phyloP scores from a whole-genome alignment of 352 stramenopile genomes.

The Globisporangium cystogenes region DNA sequence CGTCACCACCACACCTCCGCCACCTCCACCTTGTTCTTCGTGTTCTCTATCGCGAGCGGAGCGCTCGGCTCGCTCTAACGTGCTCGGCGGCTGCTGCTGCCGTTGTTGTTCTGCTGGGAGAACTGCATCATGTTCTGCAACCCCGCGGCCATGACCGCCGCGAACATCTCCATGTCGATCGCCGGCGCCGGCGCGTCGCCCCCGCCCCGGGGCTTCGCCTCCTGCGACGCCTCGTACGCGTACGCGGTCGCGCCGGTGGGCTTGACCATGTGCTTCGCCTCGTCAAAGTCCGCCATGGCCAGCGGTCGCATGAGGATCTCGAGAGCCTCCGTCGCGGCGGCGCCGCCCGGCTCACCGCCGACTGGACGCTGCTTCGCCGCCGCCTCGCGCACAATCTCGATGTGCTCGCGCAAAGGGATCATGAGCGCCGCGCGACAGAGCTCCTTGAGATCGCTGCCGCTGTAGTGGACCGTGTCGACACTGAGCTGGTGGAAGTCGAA shows the following conservation, averaged over 20 bases:
- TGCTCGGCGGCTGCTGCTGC: conserved; percentile 3
- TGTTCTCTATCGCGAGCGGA: background rate
- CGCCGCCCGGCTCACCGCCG: conserved; percentile 6
- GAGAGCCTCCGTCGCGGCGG: background rate
- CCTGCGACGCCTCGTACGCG: conserved; percentile 66
- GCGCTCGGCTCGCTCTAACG: conserved; percentile 1
- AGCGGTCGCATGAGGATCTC: conserved; percentile 58
- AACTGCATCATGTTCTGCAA: conserved; percentile 82
- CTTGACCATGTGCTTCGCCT: conserved; percentile 81
- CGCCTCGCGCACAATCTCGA: conserved; percentile 49
- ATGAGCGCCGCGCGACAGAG: conserved; percentile 83
- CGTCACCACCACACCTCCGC: no score
- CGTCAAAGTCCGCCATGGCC: conserved; percentile 81
- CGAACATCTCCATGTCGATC: conserved; percentile 81
- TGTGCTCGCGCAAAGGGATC: conserved; percentile 83
- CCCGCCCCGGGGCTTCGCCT: conserved; percentile 17
- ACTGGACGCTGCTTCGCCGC: conserved; percentile 16
- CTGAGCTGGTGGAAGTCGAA: conserved; percentile 85
- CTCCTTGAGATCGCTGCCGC: conserved; percentile 94
- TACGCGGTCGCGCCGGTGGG: conserved; percentile 75
- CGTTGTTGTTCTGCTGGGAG: conserved; percentile 18
- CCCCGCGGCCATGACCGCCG: conserved; percentile 72
- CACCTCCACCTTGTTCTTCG: background rate
- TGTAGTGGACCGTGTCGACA: conserved; percentile 90
- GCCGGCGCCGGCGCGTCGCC: conserved; percentile 26